Evolutionary conservation across 768 basidiomycete genomes (phyloP), one percentile per base, ranked within the genome.

Genomic region (Naganishia friedmannii): DNA sequence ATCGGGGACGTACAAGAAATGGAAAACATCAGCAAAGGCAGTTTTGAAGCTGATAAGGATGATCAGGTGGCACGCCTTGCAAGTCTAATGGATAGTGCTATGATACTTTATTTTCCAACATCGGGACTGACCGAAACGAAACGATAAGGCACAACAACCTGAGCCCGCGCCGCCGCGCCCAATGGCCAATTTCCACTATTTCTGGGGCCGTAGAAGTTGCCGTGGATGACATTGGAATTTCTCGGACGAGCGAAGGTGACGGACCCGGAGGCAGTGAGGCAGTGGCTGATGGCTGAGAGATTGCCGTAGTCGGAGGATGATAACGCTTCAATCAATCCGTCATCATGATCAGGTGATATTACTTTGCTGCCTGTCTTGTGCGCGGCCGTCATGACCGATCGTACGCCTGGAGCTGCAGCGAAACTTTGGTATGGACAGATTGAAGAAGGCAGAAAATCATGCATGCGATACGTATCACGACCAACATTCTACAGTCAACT

Each of bases 381-480:
- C 60, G 60, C 60, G 39, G 21, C 60, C 60, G 60, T 63, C 23
- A 63, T 42, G 60, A 28, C 60, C 60, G 60, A 63, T 17, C n/a
- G 21, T 45, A 21, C 6, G 19, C 48, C 23, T 51, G 3, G n/a
- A n/a, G n/a, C n/a, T 51, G 39, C 10, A 29, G 60, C 57, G 55
- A 19, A 2, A 37, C 9, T 5, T 58, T 39, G 34, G 32, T 32
- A 56, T 4, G 42, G 15, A 42, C 42, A 10, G 42, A 42, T 5
- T 37, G 34, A 12, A 23, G 9, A 28, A 21, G 8, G 2, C n/a
- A 6, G 21, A 21, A 58, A 13, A 23, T 21, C 32, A 37, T 3
- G 21, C 8, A 58, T 32, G 15, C n/a, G 15, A 58, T 34, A 37
- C 29, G 19, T 4, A 23, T 21, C 10, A 34, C 12, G 23, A 63